Percentiles rank a stretch among this genome's conserved stretches.
Evolutionary conservation across 805 yeast species (phyloP).

Genomic region (Ogataea wickerhamii): DNA sequence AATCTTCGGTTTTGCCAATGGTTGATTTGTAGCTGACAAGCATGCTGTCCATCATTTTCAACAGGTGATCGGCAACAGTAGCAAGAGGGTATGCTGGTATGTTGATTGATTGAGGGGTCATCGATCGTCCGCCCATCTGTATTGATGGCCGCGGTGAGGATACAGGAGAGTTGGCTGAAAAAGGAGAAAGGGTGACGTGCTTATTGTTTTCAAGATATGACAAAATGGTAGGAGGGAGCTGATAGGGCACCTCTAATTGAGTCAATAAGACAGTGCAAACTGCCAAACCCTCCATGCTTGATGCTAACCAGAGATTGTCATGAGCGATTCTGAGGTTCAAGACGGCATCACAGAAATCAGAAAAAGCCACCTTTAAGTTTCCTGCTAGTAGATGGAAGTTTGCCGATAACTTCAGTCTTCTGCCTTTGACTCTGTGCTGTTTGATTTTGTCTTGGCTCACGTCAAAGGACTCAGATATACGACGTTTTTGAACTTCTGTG

Average conservation of each 20-base stretch:
- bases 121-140: conserved; percentile 19
- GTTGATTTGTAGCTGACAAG: conserved; percentile 49
- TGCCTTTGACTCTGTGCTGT: conserved; percentile 52
- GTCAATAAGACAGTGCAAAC: conserved; percentile 61
- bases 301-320: conserved; percentile 85
- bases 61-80: conserved; percentile 35
- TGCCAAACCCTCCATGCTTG: conserved; percentile 79
- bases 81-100: conserved; percentile 19
- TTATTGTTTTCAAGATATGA: conserved; percentile 25
- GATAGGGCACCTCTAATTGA: conserved; percentile 50
- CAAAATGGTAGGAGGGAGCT: conserved; percentile 37
- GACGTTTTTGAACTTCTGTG: conserved; percentile 25
- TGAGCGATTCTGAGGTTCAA: conserved; percentile 52
- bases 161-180: conserved; percentile 28
- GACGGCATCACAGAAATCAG: conserved; percentile 72
- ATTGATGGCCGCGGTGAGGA: conserved; percentile 50
- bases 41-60: conserved; percentile 36
- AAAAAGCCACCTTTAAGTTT: conserved; percentile 63
- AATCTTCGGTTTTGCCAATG: conserved; percentile 58
- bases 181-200: conserved; percentile 20
- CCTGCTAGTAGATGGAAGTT: conserved; percentile 81
- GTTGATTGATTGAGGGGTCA: conserved; percentile 6
- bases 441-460: conserved; percentile 33
- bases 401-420: conserved; percentile 73
- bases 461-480: conserved; percentile 31